These are phyloP conservation scores for Fennellomyces sp. DNA, from an alignment of 371 early-diverging fungal genomes.

Conservation along the genomic window DNA sequence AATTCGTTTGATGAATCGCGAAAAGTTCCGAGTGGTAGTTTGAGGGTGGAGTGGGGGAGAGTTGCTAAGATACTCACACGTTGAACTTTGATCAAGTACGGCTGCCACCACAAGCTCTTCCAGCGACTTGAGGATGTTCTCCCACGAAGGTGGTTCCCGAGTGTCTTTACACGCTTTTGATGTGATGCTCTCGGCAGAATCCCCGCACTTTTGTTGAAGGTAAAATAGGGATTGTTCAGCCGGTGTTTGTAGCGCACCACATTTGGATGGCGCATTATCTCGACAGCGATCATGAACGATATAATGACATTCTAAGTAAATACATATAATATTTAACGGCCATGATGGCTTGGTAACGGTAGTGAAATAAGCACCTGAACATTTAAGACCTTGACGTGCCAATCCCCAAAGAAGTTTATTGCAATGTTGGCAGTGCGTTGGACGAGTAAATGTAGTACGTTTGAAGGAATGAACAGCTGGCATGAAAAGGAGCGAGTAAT, in stretches of 20 bases:
- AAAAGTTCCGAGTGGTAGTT: constrained; percentile 39
- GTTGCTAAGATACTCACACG: constrained; percentile 29
- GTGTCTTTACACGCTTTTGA: neutral
- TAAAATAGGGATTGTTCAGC: constrained; percentile 5
- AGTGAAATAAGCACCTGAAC: constrained; percentile 6
- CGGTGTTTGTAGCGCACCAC: neutral
- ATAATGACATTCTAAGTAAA: constrained; percentile 14
- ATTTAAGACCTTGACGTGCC: constrained; percentile 10
- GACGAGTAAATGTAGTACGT: constrained; percentile 16
- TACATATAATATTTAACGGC: neutral
- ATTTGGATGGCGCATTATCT: neutral
- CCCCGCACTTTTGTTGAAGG: neutral
- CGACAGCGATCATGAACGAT: constrained; percentile 15
- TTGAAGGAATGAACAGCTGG: constrained; percentile 17
- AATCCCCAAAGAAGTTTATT: constrained; percentile 26
- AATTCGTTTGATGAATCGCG: constrained; percentile 42
- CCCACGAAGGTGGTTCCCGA: neutral
- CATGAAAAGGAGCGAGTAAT: too few relatives aligned
- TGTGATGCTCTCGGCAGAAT: neutral
- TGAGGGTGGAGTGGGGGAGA: constrained; percentile 40
- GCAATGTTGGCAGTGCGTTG: constrained; percentile 26
- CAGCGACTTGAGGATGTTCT: neutral
- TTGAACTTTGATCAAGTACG: constrained; percentile 23
- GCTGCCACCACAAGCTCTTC: constrained; percentile 34
- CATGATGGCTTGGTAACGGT: neutral